Evolutionary conservation across 805 yeast genomes (phyloP).

Genomic region (Crinitomyces ghanaensis): DNA sequence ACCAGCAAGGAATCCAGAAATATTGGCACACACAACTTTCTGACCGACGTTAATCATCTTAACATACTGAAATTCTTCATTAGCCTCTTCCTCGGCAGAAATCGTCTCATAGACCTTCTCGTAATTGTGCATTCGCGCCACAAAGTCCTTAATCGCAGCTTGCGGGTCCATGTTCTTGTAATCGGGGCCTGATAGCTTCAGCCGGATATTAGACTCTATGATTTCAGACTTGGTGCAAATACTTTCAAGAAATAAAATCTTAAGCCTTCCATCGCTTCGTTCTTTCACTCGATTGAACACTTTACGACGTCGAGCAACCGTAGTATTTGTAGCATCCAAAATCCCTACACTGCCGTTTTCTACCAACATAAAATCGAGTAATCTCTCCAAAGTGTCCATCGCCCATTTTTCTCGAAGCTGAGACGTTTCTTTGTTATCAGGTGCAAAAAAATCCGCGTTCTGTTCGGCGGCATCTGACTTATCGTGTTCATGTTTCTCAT

Average conservation of each 20-base stretch:
- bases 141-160: conserved; percentile 69
- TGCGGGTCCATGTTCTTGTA: conserved; percentile 76
- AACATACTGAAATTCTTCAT: conserved; percentile 66
- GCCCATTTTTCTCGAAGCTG: conserved; percentile 89
- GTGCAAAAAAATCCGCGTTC: conserved; percentile 76
- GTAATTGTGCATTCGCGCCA: conserved; percentile 68
- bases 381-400: conserved; percentile 70
- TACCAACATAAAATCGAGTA: conserved; percentile 65
- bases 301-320: conserved; percentile 54
- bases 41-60: conserved; percentile 95
- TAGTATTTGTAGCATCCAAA: conserved; percentile 86
- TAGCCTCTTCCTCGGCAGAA: conserved; percentile 57
- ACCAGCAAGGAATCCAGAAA: conserved; percentile 79
- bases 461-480: conserved; percentile 29
- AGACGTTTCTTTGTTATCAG: conserved; percentile 55
- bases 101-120: conserved; percentile 86
- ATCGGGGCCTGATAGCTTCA: conserved; percentile 89
- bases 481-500: neutral
- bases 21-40: conserved; percentile 84
- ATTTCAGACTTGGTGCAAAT: conserved; percentile 71
- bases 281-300: conserved; percentile 36
- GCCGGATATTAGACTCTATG: conserved; percentile 70
- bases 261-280: conserved; percentile 36
- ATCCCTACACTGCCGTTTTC: conserved; percentile 90
- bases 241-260: conserved; percentile 76